Conservation (phyloP, 2,329 filamentous ascomycete species). For the Drechmeria coniospora region DNA sequence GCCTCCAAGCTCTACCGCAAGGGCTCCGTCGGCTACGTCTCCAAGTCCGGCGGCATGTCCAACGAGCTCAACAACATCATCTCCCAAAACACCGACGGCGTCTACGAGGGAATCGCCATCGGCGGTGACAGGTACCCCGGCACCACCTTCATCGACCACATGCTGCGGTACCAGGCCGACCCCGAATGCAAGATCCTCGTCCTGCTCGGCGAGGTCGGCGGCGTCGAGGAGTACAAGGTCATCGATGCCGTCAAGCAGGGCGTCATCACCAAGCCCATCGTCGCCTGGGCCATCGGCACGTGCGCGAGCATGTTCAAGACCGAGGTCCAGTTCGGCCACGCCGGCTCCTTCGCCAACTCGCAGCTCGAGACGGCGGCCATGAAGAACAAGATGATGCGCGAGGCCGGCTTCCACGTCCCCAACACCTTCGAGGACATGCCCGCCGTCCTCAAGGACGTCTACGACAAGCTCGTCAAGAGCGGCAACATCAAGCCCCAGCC, state of each 20-base stretch:
- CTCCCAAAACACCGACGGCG: constrained; percentile 88
- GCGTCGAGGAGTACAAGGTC: constrained; percentile 98
- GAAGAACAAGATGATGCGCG: constrained; percentile 96
- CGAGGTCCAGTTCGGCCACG: constrained; percentile 98
- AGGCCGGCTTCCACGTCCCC: constrained; percentile 87
- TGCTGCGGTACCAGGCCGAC: constrained; percentile 91
- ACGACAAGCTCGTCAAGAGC: constrained; percentile 72
- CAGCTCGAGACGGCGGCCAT: constrained; percentile 90
- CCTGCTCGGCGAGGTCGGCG: constrained; percentile 93
- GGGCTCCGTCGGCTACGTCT: constrained; percentile 97
- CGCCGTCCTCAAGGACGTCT: constrained; percentile 58
- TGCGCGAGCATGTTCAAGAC: constrained; percentile 99
- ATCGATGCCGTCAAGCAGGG: constrained; percentile 95
- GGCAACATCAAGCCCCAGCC: constrained; percentile 73
- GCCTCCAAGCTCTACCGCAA: constrained; percentile 99
- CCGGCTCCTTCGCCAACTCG: constrained; percentile 97
- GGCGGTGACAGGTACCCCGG: constrained; percentile 98
- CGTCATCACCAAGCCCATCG: constrained; percentile 92
- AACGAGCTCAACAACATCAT: constrained; percentile 99
- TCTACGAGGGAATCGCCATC: constrained; percentile 98
- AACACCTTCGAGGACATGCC: constrained; percentile 96
- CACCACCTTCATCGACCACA: constrained; percentile 98
- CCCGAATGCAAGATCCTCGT: constrained; percentile 96
- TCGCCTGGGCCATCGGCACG: constrained; percentile 98
- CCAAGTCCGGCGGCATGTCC: constrained; percentile 99